Base-by-base conservation (phyloP, 2,329 filamentous ascomycete genomes). In the Bipolaris oryzae region DNA sequence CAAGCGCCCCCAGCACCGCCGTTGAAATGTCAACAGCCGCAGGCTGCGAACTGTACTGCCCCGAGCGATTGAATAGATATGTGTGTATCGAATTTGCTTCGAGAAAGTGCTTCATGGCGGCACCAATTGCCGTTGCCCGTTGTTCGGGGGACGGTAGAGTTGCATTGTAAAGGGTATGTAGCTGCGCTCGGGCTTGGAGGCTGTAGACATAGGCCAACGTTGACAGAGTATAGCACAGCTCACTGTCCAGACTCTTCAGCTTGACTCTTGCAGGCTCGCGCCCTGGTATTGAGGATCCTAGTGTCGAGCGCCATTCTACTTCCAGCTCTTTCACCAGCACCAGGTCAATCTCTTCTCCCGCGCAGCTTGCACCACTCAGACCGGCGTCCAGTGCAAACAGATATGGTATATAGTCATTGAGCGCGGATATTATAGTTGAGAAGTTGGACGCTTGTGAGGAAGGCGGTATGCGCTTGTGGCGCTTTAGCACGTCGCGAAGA, bases 361-460 rank as follows among this genome's bases (percentile, higher is more conserved):
- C 79, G 10, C 84, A 75, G 18, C 80, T 74, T 51, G 80, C 81
- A 33, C 82, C 81, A 68, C 82, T 84, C n/a, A 95, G 76, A 9
- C 91, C 89, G 50, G 86, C 81, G 68, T 93, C 89, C 21, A 97
- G 80, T 10, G 90, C 88, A 42, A 95, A 81, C 0, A 97, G 83
- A 69, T 94, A 96, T 0, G 93, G 92, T 9, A 97, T 80, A 72
- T 98, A 99, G 57, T 84, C 84, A 56, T 88, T 87, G 10, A 96
- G 73, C 37, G 87, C 85, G 33, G 87, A 83, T 52, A 91, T 81
- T 35, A 98, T 82, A 5, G 84, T 84, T 21, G 86, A 81, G 5
- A 99, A 83, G 71, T 92, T 87, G 20, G 87, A 81, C 5, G 86
- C 79, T 74, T 92, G 90, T 21, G 90, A 87, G 9, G 85, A 74